Base-by-base conservation (phyloP, 345 rosid genomes). In the Populus davidiana region DNA sequence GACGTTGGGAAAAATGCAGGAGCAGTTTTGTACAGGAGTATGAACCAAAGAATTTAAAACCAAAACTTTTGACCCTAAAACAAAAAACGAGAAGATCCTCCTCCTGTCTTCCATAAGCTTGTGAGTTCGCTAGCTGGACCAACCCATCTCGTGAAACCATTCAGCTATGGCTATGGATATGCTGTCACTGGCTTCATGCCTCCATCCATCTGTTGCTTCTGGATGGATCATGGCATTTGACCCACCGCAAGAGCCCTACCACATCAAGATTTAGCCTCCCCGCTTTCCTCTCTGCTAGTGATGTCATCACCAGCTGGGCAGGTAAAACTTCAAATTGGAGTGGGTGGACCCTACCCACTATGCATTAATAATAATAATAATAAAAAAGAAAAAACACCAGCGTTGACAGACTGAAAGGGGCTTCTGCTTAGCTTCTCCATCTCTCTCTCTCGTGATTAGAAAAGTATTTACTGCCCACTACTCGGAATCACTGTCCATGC, bases 401-500 rank as follows among this genome's bases (percentile, higher is more conserved):
- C 36, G 5, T 6, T 20, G 50, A 52, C 5, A 21, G 31, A 17
- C 39, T 8, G 25, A 31, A 8, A 27, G 8, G 44, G 54, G 70
- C 36, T 16, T n/a, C 17, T 69, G 50, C 18, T 47, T 47, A 11
- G 11, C 10, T 38, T 29, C 20, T 41, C 35, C 67, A 3, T 65
- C n/a, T 44, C 33, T 31, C 33, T 16, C 38, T 43, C 25, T 47
- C 39, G 2, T 64, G 23, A 25, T 25, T 41, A 74, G 38, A 64
- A 74, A 14, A 12, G 23, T 4, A 39, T 14, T 8, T 6, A 21
- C 61, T 54, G 63, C 41, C 73, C 20, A 18, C 49, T 86, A 87
- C 35, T 90, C 90, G 0, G 94, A 90, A 72, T 90, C 92, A 78
- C 86, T 85, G 36, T 87, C 94, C 88, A 89, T 43, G 86, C 86